Evolutionary conservation across 495 filamentous ascomycete species (phyloP).

Genomic region (Neurospora sp.): DNA sequence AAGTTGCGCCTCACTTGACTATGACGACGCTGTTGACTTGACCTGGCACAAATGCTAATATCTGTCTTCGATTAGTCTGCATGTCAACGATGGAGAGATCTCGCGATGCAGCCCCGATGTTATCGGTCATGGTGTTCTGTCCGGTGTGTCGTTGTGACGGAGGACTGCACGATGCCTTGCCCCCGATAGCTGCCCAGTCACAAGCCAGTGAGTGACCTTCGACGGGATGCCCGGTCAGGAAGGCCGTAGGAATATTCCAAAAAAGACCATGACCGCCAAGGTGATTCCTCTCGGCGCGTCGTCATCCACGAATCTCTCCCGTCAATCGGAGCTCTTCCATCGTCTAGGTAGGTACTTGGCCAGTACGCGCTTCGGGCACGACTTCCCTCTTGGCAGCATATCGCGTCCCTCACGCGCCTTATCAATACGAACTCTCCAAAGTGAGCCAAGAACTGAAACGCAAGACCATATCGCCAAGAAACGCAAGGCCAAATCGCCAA

Average conservation of each 20-base stretch:
- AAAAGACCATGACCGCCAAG: background rate
- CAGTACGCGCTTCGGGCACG: background rate
- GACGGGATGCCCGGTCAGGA: background rate
- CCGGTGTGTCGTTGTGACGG: too few relatives aligned
- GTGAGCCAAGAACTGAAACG: background rate
- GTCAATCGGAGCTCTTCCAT: background rate
- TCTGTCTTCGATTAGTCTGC: too few relatives aligned
- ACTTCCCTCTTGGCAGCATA: background rate
- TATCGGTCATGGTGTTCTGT: background rate
- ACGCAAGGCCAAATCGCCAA: background rate
- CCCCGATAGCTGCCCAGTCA: too few relatives aligned
- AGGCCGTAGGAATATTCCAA: background rate
- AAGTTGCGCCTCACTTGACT: background rate
- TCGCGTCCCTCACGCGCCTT: background rate
- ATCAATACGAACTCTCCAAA: background rate
- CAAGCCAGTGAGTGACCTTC: too few relatives aligned
- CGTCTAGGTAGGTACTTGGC: background rate
- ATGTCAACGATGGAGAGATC: too few relatives aligned
- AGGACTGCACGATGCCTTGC: too few relatives aligned
- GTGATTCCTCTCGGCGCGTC: background rate
- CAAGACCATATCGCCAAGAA: background rate
- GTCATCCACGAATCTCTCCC: background rate
- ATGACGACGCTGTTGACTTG: too few relatives aligned
- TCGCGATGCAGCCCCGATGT: background rate
- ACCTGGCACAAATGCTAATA: too few relatives aligned